Percentiles rank a stretch among this genome's conserved stretches.
These are phyloP conservation scores for Tylopilus felleus DNA, from an alignment of 768 basidiomycete genomes.

Conservation along the genomic window DNA sequence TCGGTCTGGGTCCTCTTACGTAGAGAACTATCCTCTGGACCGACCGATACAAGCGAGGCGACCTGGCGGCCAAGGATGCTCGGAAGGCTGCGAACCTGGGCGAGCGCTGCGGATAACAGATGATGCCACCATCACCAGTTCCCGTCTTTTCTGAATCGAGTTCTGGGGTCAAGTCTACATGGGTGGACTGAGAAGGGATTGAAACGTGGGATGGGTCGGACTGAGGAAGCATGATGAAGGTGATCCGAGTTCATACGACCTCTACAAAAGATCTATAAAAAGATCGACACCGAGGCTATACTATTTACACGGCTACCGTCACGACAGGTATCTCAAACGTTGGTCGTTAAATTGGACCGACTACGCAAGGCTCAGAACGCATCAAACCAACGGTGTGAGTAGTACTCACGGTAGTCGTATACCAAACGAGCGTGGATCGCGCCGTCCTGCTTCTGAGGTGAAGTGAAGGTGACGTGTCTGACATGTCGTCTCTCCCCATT, in stretches of 20 bases:
- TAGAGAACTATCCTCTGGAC: conserved; percentile 30
- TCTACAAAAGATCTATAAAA: conserved; percentile 1
- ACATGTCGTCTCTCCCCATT: conserved; percentile 58
- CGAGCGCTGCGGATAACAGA: neutral
- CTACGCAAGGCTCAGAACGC: conserved; percentile 20
- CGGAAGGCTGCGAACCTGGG: conserved; percentile 8
- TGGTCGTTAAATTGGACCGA: conserved; percentile 12
- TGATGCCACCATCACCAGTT: neutral
- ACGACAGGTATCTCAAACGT: neutral
- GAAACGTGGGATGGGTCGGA: neutral
- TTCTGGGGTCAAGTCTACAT: conserved; percentile 4
- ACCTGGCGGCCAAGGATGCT: conserved; percentile 5
- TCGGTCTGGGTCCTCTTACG: conserved; percentile 60
- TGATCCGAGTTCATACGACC: neutral
- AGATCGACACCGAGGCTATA: neutral
- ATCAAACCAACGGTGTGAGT: neutral
- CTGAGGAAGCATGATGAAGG: conserved; percentile 13
- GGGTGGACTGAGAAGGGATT: conserved; percentile 12
- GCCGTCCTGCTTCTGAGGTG: conserved; percentile 49
- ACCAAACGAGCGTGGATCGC: conserved; percentile 52
- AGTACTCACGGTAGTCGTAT: conserved; percentile 68
- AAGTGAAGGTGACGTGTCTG: conserved; percentile 61
- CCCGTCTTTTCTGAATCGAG: conserved; percentile 4
- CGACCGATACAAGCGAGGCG: conserved; percentile 19
- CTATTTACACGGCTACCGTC: neutral